phyloP scores from a whole-genome alignment of 2,329 filamentous ascomycete genomes.

The Salinomyces thailandicus region DNA sequence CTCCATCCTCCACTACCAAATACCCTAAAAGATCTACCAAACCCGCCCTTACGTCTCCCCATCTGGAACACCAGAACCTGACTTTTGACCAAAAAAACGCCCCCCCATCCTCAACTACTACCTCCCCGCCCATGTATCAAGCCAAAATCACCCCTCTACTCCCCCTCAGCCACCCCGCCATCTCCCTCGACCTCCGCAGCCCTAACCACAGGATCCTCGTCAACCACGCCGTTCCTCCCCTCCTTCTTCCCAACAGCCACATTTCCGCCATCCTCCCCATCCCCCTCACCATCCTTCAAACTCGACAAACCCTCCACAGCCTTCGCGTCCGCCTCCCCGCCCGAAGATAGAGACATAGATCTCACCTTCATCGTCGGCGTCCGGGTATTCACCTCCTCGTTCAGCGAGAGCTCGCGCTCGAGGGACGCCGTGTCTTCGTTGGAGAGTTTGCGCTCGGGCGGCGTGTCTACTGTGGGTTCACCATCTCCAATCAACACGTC shows the following conservation, averaged over 20 bases:
- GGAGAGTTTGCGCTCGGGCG: conserved; percentile 1
- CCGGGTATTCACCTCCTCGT: conserved; percentile 17
- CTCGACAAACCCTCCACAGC: neutral
- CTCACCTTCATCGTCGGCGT: conserved; percentile 9
- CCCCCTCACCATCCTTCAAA: neutral
- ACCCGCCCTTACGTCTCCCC: too few species aligned
- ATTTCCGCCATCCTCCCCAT: neutral
- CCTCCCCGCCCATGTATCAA: too few species aligned
- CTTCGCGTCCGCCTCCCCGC: neutral
- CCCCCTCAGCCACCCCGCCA: neutral
- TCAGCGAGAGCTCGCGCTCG: conserved; percentile 17
- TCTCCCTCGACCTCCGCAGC: neutral
- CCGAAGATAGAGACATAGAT: neutral
- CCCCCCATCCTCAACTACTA: too few species aligned
- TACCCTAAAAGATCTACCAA: too few species aligned
- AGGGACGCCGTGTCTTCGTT: conserved; percentile 9
- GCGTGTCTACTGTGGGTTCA: too few species aligned
- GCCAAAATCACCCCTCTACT: neutral
- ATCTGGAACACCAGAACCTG: too few species aligned
- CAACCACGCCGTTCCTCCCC: neutral
- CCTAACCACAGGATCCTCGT: neutral
- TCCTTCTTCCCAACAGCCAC: neutral
- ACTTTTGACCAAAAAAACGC: too few species aligned
- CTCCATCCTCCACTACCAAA: too few species aligned
- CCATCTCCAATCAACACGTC: too few species aligned